A percentile compares a stretch with the other conserved stretches of the same genome.
phyloP scores from a whole-genome alignment of 257 asterid genomes.

The Plantago elongata region DNA sequence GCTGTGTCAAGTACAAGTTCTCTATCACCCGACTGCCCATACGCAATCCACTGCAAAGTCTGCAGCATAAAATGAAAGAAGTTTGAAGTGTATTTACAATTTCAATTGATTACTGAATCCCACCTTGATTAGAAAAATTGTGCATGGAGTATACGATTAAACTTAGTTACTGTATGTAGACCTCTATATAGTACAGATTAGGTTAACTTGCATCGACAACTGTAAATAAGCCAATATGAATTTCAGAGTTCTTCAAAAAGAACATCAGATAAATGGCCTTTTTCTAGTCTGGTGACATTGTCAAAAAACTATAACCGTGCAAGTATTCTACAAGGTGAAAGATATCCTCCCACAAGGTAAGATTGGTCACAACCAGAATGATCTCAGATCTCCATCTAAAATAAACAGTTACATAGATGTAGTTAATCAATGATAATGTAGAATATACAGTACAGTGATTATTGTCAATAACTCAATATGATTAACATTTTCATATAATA shows the following conservation, averaged over 20 bases:
- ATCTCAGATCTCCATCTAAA: slow-evolving; percentile 83
- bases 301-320: slow-evolving; percentile 72
- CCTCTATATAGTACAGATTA: slow-evolving; percentile 16
- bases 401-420: slow-evolving; percentile 12
- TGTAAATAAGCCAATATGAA: slow-evolving; percentile 81
- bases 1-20: too few species aligned
- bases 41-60: too few species aligned
- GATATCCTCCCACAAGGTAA: slow-evolving; percentile 45
- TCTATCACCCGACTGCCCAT: too few species aligned
- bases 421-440: background rate
- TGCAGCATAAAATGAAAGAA: background rate
- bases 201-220: background rate
- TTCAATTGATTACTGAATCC: too few species aligned
- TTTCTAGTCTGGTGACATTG: slow-evolving; percentile 44
- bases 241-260: slow-evolving; percentile 38
- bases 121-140: too few species aligned
- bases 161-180: background rate
- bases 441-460: background rate
- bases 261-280: slow-evolving; percentile 32
- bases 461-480: slow-evolving; percentile 10
- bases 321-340: slow-evolving; percentile 70
- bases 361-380: slow-evolving; percentile 79
- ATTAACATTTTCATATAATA: slow-evolving; percentile 82
- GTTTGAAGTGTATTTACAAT: too few species aligned
- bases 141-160: background rate